Percentiles rank a stretch among this genome's conserved stretches.
Evolutionary conservation across 306 rosid genomes (phyloP).

Genomic region (Vicia villosa): DNA sequence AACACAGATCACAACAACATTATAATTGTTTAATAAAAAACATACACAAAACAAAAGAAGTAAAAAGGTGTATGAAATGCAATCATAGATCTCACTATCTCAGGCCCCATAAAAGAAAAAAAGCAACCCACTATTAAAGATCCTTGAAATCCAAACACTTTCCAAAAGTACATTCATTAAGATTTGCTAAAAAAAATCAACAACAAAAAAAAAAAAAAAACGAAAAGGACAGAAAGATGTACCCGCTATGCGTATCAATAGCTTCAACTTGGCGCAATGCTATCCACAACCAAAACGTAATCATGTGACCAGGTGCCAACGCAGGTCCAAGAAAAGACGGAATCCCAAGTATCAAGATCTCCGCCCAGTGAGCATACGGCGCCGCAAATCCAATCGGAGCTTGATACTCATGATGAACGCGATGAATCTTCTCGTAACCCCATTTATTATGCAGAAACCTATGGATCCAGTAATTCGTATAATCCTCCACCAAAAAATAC

Average conservation of each 20-base stretch:
- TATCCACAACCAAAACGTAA: slow-evolving; percentile 94
- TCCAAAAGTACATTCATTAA: slow-evolving; percentile 34
- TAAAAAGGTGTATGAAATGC: neutral
- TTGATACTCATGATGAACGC: slow-evolving; percentile 81
- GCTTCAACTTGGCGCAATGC: slow-evolving; percentile 91
- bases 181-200: no score
- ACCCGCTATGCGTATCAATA: slow-evolving; percentile 95
- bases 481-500: slow-evolving; percentile 90
- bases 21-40: neutral
- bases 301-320: slow-evolving; percentile 86
- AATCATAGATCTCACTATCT: slow-evolving; percentile 8
- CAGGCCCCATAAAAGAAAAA: slow-evolving; percentile 31
- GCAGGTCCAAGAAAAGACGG: slow-evolving; percentile 98
- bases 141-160: slow-evolving; percentile 54
- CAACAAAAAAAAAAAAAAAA: slow-evolving; percentile 18
- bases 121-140: slow-evolving; percentile 47
- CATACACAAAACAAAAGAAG: neutral
- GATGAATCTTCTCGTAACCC: slow-evolving; percentile 93
- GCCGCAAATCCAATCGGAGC: slow-evolving; percentile 96
- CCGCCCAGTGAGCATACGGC: slow-evolving; percentile 95
- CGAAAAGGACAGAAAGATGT: slow-evolving; percentile 9
- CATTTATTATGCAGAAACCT: slow-evolving; percentile 79
- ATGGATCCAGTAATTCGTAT: slow-evolving; percentile 93
- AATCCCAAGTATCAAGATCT: slow-evolving; percentile 86
- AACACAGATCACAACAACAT: slow-evolving; percentile 10